Evolutionary conservation across 352 stramenopile species (phyloP), one percentile per base, ranked within the genome.

Genomic region (Globisporangium yorkense): DNA sequence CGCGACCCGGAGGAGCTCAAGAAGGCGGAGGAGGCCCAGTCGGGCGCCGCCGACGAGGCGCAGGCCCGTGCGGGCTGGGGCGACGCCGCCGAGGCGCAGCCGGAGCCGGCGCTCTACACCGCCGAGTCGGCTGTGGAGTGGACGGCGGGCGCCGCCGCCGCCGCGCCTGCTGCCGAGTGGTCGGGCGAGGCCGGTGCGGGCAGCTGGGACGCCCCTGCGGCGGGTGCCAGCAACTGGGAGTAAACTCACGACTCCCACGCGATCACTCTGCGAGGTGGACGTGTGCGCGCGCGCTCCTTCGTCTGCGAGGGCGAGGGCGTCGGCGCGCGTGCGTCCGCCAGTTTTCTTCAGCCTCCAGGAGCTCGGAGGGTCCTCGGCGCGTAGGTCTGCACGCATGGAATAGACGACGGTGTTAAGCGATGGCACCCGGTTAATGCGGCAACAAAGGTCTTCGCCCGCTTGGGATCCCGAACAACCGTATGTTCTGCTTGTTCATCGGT

Each of bases 1-100:
- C 94, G 97, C 76, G 98, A 99, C 80, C 87, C 97, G 62, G 97
- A 99, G 70, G 98, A 99, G 84, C 88, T 99, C 53, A 98, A 99
- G 92, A 99, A 99, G 88, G 94, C 81, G 41, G 97, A 99, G 74
- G 97, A 99, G 68, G 96, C 96, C 56, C 84, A 98, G 79, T 85
- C 89, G 50, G 84, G 74, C 56, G 97, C 94, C 56, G 67, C 68
- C 29, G 86, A 94, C 29, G 84, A 92, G 68, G 76, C 75, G 35
- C 71, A 78, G 59, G 57, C 78, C 51, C 78, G 77, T 29, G 77
- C 82, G 51, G 82, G 82, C 54, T 96, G 86, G 86, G 78, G 71
- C 51, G 81, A 94, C 52, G 63, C 80, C 49, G 51, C 74, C 62
- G 69, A 86, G 64, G 63, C 71, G 45, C 49, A 66, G 49, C 75